Base-by-base conservation (phyloP, 2,329 filamentous ascomycete species). In the Aureobasidium lini region DNA sequence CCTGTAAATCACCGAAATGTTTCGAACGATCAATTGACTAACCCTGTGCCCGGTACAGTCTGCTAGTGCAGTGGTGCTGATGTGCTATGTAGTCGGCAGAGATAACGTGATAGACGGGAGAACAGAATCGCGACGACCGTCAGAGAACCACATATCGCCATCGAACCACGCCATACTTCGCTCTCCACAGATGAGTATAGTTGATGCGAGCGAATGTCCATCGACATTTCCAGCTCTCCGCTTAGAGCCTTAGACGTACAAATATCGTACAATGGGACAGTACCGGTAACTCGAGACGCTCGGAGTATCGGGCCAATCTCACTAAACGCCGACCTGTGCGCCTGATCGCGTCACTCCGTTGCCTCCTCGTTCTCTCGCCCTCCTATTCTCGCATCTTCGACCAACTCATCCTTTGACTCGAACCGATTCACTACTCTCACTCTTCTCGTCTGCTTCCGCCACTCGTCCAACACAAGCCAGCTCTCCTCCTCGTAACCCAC, bases 401-500 rank as follows among this genome's bases (percentile, higher is more conserved):
- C 42, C 53, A 28, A 46, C 39, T 44, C 52, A 18, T 15, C 37
- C 32, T 46, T 32, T 16, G 11, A 42, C 9, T 52, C 49, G 23
- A 52, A 28, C 15, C 32, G 11, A 48, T 6, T 37, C 15, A 28
- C 34, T 34, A 39, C 13, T 37, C 32, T 31, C 9, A 29, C 50
- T 23, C 7, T 8, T 15, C 37, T 43, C 11, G 10, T 42, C 5
- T 15, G 6, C 37, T 8, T 31, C 11, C 46, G 39, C 8, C 46
- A 43, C 29, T 28, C 37, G n/a, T 34, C 7, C 57, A 32, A 34
- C 56, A 15, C 18, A 44, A 37, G n/a, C 42, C 67, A 62, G 66
- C 75, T 68, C 65, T 62, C 64, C 66, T 31, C 67, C 57, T 70
- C 64, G 59, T 72, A 69, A 10, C 58, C 64, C 58, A 70, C 67